These are phyloP conservation scores for Guyanaporus albipodus DNA, from an alignment of 768 basidiomycete genomes.

Conservation along the genomic window DNA sequence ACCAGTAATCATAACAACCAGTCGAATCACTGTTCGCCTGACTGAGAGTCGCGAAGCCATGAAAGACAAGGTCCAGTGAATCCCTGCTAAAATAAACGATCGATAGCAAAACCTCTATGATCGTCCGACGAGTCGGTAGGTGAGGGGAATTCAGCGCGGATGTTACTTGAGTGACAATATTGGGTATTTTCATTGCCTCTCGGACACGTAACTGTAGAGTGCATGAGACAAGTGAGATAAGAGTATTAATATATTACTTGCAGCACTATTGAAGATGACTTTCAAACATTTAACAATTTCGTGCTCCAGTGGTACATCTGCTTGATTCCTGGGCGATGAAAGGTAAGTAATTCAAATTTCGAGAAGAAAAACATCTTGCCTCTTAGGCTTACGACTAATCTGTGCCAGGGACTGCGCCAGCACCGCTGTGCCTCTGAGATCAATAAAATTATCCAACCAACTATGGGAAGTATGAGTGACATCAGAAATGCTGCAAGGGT, in stretches of 20 bases:
- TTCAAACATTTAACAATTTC: constrained; percentile 87
- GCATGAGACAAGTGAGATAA: constrained; percentile 7
- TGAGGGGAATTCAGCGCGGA: constrained; percentile 80
- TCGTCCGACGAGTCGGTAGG: constrained; percentile 69
- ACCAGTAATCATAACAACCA: constrained; percentile 83
- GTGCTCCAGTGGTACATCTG: constrained; percentile 72
- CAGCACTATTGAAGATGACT: constrained; percentile 68
- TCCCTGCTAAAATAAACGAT: constrained; percentile 63
- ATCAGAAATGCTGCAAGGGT: not conserved
- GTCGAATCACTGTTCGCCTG: constrained; percentile 52
- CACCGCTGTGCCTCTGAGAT: constrained; percentile 78
- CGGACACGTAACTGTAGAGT: constrained; percentile 52
- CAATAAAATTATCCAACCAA: constrained; percentile 77
- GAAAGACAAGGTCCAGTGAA: constrained; percentile 63
- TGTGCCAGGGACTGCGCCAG: constrained; percentile 74
- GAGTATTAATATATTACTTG: constrained; percentile 29
- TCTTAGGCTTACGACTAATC: constrained; percentile 67
- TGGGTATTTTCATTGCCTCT: constrained; percentile 70
- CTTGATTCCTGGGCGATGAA: constrained; percentile 25
- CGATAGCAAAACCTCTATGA: constrained; percentile 77
- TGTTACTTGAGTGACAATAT: constrained; percentile 74
- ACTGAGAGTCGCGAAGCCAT: constrained; percentile 73
- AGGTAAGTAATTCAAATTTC: not conserved
- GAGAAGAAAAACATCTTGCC: constrained; percentile 39
- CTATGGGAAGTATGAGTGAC: constrained; percentile 38